Evolutionary conservation across 352 stramenopile species (phyloP).

Genomic region (Phytophthora megakarya): DNA sequence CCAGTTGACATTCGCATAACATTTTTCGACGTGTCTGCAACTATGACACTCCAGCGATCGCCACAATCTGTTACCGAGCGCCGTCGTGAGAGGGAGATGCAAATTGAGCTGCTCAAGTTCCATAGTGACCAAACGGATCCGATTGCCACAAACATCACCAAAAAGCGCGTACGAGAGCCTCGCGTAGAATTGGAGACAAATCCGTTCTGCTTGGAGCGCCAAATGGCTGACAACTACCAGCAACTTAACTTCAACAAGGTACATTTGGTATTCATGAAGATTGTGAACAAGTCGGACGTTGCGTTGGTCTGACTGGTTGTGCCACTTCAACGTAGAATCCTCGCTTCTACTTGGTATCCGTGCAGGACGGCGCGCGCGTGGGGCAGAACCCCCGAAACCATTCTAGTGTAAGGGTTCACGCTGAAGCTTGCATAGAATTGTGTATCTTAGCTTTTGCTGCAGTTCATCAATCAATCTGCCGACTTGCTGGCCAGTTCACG

Average conservation of each 20-base stretch:
- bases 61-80: slow-evolving; percentile 23
- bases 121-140: slow-evolving; percentile 52
- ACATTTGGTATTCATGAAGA: not conserved
- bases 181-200: slow-evolving; percentile 64
- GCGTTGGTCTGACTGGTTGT: slow-evolving; percentile 22
- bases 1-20: slow-evolving; percentile 17
- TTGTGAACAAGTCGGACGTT: slow-evolving; percentile 6
- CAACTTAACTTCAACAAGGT: slow-evolving; percentile 86
- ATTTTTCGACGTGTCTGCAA: slow-evolving; percentile 1
- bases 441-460: slow-evolving; percentile 18
- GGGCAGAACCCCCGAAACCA: slow-evolving; percentile 75
- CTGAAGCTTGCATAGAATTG: not conserved
- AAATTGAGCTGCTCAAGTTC: slow-evolving; percentile 72
- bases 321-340: slow-evolving; percentile 56
- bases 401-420: slow-evolving; percentile 58
- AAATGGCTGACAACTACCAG: slow-evolving; percentile 76
- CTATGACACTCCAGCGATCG: slow-evolving; percentile 24
- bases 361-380: slow-evolving; percentile 47
- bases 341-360: slow-evolving; percentile 65
- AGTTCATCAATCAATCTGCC: slow-evolving; percentile 73
- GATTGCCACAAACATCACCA: slow-evolving; percentile 56
- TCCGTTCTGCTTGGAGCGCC: slow-evolving; percentile 73
- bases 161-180: slow-evolving; percentile 70
- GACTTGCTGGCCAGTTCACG: slow-evolving; percentile 66
- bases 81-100: slow-evolving; percentile 70